Conservation (phyloP, 331 rosid genomes). For the Arachis monticola region DNA sequence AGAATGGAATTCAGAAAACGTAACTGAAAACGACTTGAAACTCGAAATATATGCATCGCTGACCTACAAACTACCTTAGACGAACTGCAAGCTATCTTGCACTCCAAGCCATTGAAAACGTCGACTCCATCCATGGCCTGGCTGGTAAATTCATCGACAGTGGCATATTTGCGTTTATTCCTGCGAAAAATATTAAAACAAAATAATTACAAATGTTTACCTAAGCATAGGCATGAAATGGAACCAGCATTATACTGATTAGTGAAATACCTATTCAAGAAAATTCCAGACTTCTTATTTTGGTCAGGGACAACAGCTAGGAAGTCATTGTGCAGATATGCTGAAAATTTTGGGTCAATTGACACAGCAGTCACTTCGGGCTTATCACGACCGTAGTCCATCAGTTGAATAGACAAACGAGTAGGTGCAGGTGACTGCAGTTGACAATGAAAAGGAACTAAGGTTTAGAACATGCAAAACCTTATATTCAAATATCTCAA, state of each 20-base stretch:
- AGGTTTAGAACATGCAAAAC: constrained; percentile 13
- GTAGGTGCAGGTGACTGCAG: constrained; percentile 74
- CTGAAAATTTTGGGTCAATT: constrained; percentile 94
- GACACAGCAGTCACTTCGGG: constrained; percentile 96
- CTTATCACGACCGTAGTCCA: constrained; percentile 92
- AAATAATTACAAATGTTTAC: constrained; percentile 38
- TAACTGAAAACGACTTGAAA: constrained; percentile 19
- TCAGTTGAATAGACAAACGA: constrained; percentile 81
- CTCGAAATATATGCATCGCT: constrained; percentile 22
- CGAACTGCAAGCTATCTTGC: constrained; percentile 93
- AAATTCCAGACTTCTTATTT: constrained; percentile 76
- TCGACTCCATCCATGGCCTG: constrained; percentile 76
- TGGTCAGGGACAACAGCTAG: constrained; percentile 77
- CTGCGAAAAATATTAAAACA: constrained; percentile 52
- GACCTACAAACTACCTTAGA: constrained; percentile 71
- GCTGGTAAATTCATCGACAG: constrained; percentile 68
- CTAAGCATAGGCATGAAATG: constrained; percentile 23
- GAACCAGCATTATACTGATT: constrained; percentile 32
- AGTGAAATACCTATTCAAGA: constrained; percentile 75
- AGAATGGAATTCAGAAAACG: constrained; percentile 35
- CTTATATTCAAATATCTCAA: constrained; percentile 22
- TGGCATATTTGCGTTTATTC: constrained; percentile 65
- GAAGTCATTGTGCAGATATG: constrained; percentile 80
- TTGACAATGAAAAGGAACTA: constrained; percentile 14
- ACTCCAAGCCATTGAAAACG: constrained; percentile 87